These are phyloP conservation scores for Leishmania braziliensis DNA, from an alignment of 208 protist species.

Conservation along the genomic window DNA sequence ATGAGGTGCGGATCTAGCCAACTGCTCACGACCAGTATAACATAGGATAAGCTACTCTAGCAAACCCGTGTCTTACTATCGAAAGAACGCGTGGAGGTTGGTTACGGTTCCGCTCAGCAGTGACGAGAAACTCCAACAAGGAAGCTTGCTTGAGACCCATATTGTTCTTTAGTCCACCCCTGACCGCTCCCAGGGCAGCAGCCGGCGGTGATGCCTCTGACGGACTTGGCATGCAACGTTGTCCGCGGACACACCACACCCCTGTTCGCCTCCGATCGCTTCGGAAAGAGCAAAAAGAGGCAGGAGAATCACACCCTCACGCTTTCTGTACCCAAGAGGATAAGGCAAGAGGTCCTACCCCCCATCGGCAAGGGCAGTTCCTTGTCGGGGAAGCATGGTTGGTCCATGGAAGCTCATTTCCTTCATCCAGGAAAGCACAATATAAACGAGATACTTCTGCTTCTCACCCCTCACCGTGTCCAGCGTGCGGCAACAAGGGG, in stretches of 20 bases:
- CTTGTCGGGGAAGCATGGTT: conserved; percentile 17
- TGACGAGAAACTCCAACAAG: conserved; percentile 54
- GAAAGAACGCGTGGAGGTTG: conserved; percentile 32
- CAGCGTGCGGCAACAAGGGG: conserved; percentile 22
- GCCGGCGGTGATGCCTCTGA: background rate
- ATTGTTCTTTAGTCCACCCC: background rate
- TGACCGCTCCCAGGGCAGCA: background rate
- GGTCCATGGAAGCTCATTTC: conserved; percentile 34
- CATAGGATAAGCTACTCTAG: conserved; percentile 63
- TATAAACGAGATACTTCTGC: conserved; percentile 39
- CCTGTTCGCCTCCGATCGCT: conserved; percentile 29
- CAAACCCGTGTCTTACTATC: conserved; percentile 61
- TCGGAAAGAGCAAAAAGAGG: conserved; percentile 78
- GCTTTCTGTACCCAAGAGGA: conserved; percentile 40
- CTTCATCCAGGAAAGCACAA: conserved; percentile 73
- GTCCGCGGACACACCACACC: too few relatives aligned
- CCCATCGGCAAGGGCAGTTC: conserved; percentile 34
- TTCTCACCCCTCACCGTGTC: conserved; percentile 27
- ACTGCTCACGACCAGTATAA: conserved; percentile 11
- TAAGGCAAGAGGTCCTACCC: conserved; percentile 23
- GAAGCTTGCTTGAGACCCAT: conserved; percentile 34
- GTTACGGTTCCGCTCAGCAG: conserved; percentile 34
- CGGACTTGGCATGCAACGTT: background rate
- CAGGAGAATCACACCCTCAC: conserved; percentile 50
- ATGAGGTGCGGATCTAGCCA: conserved; percentile 10